Evolutionary conservation across 805 yeast genomes (phyloP), one percentile per base, ranked within the genome.

Genomic region (Saccharomycopsis selenospora): DNA sequence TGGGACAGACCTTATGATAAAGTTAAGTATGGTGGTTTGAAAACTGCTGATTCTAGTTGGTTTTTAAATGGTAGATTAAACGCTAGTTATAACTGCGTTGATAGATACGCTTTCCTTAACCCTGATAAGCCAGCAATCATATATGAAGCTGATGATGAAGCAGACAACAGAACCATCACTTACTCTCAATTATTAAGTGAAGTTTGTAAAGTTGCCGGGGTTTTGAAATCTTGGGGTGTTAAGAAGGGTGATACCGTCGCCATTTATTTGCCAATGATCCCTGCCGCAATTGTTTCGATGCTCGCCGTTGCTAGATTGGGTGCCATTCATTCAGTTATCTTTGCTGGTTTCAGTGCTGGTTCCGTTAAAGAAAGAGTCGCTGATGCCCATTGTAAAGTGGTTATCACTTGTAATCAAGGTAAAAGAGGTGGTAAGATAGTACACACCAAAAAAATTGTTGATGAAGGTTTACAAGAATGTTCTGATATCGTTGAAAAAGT

Each of bases 201-300:
- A 57, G 88, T 85, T 29, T 81, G 79, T 36, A 76, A 77, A 61
- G 79, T 82, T 47, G 84, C 91, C 5, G 86, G 82, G 57, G 82
- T 80, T 29, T 72, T 85, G 61, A 68, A 72, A 56, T 66, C 69
- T 51, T 69, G 80, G 72, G 90, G 90, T 44, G 80, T 85, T 50
- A 68, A 72, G 52, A 85, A 85, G 66, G 93, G 93, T 58, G 95
- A 85, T 62, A 82, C 89, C 14, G 91, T 85, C 49, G 93, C 93
- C 22, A 85, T 85, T 46, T 85, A 85, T 64, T 71, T 85, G 70
- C 95, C 95, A 59, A 85, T 85, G 93, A 82, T 80, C 55, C 84
- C 90, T 42, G 86, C 83, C 62, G 90, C 93, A 33, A 67, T 85
- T 45, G 70, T 82, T 49, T 77, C 93, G 25, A 66, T 85, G 70